Percentiles rank a stretch among this genome's conserved stretches.
These are phyloP conservation scores for Orbilia ellipsospora DNA, from an alignment of 2,329 filamentous ascomycete species.

Conservation along the genomic window DNA sequence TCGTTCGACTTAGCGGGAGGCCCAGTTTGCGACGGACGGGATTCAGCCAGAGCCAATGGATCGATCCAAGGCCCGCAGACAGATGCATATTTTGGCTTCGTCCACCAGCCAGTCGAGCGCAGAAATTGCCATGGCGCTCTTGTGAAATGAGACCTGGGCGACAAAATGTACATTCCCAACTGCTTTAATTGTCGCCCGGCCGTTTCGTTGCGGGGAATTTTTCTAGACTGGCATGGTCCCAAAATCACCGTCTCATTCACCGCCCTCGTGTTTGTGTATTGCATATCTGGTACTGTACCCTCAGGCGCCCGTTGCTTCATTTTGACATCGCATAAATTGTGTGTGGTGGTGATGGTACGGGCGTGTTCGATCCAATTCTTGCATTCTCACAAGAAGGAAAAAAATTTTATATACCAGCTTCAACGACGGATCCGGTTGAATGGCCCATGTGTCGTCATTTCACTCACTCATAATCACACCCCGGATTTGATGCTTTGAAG, in stretches of 20 bases:
- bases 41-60: neutral
- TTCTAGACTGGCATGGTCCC: neutral
- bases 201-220: constrained; percentile 36
- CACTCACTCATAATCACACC: neutral
- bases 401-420: too few relatives aligned
- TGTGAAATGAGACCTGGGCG: constrained; percentile 26
- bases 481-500: constrained; percentile 4
- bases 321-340: too few relatives aligned
- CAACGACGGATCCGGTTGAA: too few relatives aligned
- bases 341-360: too few relatives aligned
- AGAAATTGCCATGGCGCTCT: constrained; percentile 44
- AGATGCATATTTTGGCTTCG: neutral
- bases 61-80: neutral
- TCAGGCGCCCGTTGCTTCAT: too few relatives aligned
- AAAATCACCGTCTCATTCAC: neutral
- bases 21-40: neutral
- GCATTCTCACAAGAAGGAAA: too few relatives aligned
- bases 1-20: neutral
- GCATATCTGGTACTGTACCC: too few relatives aligned
- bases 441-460: neutral
- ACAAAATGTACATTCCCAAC: constrained; percentile 52
- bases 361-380: too few relatives aligned
- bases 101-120: constrained; percentile 26
- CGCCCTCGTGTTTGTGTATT: too few relatives aligned
- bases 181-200: constrained; percentile 22